These are phyloP conservation scores for Plasmodium falciparum DNA, from an alignment of 169 alveolate genomes.

Conservation along the genomic window DNA sequence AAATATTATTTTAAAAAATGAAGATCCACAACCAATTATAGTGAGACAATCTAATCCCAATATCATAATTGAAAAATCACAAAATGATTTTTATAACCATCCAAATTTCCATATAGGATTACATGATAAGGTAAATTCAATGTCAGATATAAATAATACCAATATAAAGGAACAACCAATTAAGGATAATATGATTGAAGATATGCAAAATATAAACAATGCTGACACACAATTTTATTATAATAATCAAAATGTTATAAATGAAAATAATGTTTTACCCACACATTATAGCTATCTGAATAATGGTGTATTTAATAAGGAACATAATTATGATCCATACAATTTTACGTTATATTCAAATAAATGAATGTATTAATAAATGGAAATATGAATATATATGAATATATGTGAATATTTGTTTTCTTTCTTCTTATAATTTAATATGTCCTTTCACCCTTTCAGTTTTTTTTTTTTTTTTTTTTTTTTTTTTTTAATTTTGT, in stretches of 20 bases:
- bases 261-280: slow-evolving; percentile 45
- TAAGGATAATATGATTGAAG: slow-evolving; percentile 25
- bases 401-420: not conserved
- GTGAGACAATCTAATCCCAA: slow-evolving; percentile 77
- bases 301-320: slow-evolving; percentile 20
- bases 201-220: slow-evolving; percentile 5
- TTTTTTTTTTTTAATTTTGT: not conserved
- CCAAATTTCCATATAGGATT: slow-evolving; percentile 19
- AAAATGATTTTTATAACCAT: slow-evolving; percentile 39
- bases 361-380: not conserved
- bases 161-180: slow-evolving; percentile 10
- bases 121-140: slow-evolving; percentile 14
- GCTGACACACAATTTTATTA: slow-evolving; percentile 21
- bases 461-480: not conserved
- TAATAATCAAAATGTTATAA: slow-evolving; percentile 22
- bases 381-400: not conserved
- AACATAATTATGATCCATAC: slow-evolving; percentile 28
- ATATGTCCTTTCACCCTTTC: not conserved
- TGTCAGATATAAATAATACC: slow-evolving; percentile 5
- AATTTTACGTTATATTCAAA: slow-evolving; percentile 11
- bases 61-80: slow-evolving; percentile 40
- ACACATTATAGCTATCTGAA: slow-evolving; percentile 16
- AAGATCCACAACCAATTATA: slow-evolving; percentile 74
- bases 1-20: slow-evolving; percentile 73
- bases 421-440: not conserved